phyloP scores from a whole-genome alignment of 2,329 filamentous ascomycete species.

The Graphiopsis chlorocephala region DNA sequence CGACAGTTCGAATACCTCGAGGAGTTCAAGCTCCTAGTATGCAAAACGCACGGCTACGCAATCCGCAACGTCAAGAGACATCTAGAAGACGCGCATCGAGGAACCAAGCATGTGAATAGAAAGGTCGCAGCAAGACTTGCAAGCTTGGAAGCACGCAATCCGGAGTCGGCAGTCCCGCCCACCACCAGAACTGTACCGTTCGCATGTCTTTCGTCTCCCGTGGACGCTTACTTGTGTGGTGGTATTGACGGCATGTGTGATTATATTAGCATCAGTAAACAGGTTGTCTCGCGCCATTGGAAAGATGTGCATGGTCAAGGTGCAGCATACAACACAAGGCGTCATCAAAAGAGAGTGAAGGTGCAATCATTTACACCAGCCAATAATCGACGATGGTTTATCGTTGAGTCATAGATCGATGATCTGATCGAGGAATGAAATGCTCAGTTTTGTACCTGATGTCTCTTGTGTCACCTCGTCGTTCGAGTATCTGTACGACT shows the following conservation, averaged over 20 bases:
- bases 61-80: not conserved
- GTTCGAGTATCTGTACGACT: not conserved
- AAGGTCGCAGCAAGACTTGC: too few relatives aligned
- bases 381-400: too few relatives aligned
- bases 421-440: too few relatives aligned
- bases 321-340: too few relatives aligned
- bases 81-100: too few relatives aligned
- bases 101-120: too few relatives aligned
- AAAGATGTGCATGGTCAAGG: too few relatives aligned
- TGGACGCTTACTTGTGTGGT: not conserved
- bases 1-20: not conserved
- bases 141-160: not conserved
- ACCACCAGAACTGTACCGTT: not conserved
- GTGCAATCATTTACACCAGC: too few relatives aligned
- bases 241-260: not conserved
- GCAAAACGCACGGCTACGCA: not conserved
- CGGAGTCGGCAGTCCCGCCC: not conserved
- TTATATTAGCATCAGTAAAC: not conserved
- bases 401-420: too few relatives aligned
- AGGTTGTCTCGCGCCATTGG: not conserved
- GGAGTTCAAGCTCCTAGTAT: not conserved
- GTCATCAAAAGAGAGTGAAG: too few relatives aligned
- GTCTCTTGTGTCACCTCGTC: too few relatives aligned
- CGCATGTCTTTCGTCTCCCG: not conserved
- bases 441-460: too few relatives aligned